Base-by-base conservation (phyloP, 805 yeast genomes). In the Jamesozyma lodderae region DNA sequence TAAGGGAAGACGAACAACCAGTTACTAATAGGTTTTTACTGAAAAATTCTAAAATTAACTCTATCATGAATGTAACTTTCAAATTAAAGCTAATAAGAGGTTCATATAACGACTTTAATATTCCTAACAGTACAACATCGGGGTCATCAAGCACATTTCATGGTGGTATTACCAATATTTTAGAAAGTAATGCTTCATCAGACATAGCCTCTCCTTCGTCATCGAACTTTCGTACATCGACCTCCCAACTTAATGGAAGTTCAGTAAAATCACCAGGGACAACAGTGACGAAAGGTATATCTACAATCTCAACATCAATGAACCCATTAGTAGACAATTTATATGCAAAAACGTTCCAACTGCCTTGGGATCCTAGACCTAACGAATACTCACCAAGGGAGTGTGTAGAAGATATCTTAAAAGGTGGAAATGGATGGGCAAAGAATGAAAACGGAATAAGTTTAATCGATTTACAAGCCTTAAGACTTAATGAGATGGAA, bases 31-130 rank as follows among this genome's bases (percentile, higher is more conserved):
- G 83, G 44, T 86, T 81, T 49, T 62, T 90, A 31, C 64, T 90
- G 26, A 79, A 79, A 49, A 72, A 84, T 20, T 81, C 94, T 1
- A 84, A 85, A 47, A 76, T 90, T 15, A 90, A 90, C 57, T 79
- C 94, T 2, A 81, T 85, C n/a, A 59, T 81, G 28, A 78, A 72
- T 42, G 43, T 85, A 30, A 69, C 79, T 1, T 63, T 83, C n/a
- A 64, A 66, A 4, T 58, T 82, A 47, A 67, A 64, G 30, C 52
- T 67, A 31, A 46, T 63, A 24, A 60, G 68, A 47, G 74, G 65
- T 27, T 36, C 52, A 6, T 60, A 58, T 37, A 41, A 44, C 11
- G 65, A 60, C 26, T 60, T 60, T 34, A 43, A 46, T 21, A 22
- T 44, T 4, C 41, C 57, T 7, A 40, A 39, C 14, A 29, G 35